Conservation (phyloP, 2,329 filamentous ascomycete species). For the Aspergillus novofumigatus region DNA sequence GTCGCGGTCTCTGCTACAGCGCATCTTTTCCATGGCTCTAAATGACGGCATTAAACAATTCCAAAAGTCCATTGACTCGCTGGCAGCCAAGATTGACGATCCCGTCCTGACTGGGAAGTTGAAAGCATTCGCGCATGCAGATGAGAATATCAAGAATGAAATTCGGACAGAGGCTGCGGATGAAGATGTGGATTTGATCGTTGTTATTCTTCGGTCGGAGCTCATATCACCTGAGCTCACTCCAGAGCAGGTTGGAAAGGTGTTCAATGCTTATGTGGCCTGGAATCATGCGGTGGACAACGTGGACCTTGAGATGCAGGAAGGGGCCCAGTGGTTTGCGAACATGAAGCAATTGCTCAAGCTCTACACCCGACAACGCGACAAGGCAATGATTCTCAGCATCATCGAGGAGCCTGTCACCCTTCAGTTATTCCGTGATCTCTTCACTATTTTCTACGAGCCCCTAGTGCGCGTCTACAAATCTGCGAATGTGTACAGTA, state of each 20-base stretch:
- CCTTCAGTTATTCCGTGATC: constrained; percentile 87
- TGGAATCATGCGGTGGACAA: constrained; percentile 95
- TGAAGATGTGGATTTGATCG: constrained; percentile 79
- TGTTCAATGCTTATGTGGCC: constrained; percentile 93
- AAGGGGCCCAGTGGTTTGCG: constrained; percentile 88
- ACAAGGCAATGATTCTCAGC: constrained; percentile 95
- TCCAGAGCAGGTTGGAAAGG: constrained; percentile 70
- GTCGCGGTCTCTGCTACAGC: constrained; percentile 81
- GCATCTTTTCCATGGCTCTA: constrained; percentile 88
- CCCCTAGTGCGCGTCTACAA: constrained; percentile 96
- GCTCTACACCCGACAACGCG: constrained; percentile 81
- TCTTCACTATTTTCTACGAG: constrained; percentile 99
- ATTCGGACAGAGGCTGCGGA: constrained; percentile 69
- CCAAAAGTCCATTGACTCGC: constrained; percentile 77
- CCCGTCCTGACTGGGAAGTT: constrained; percentile 74
- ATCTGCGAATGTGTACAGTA: constrained; percentile 95
- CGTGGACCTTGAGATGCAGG: constrained; percentile 75
- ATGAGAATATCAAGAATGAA: constrained; percentile 68
- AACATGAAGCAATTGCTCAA: constrained; percentile 93
- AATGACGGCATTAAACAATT: constrained; percentile 85
- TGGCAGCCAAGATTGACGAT: constrained; percentile 77
- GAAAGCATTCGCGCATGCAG: constrained; percentile 69
- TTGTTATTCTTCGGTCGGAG: constrained; percentile 78
- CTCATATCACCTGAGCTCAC: constrained; percentile 67
- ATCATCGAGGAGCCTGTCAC: constrained; percentile 97